These are phyloP conservation scores for Oemleria cerasiformis DNA, from an alignment of 306 rosid species.

Conservation along the genomic window DNA sequence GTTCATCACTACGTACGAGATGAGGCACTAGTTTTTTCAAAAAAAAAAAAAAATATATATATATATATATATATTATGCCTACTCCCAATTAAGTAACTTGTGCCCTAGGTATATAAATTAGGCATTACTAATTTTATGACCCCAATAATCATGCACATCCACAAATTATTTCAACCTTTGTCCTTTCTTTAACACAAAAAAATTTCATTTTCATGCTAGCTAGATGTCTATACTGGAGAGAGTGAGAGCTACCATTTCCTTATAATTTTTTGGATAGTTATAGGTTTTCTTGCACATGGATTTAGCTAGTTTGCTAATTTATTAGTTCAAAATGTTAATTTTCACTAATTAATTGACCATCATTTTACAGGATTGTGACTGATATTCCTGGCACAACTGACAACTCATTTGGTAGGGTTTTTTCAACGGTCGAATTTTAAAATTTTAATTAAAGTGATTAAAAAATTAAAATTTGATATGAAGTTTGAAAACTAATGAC, in stretches of 20 bases:
- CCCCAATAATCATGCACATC: not conserved
- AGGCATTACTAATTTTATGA: not conserved
- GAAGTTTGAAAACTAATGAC: not conserved
- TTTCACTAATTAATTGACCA: not conserved
- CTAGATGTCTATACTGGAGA: not conserved
- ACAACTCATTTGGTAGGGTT: constrained; percentile 61
- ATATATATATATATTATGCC: too few relatives aligned
- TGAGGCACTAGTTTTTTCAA: too few relatives aligned
- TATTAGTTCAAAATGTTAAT: not conserved
- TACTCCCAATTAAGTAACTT: not conserved
- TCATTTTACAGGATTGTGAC: constrained; percentile 67
- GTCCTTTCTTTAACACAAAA: too few relatives aligned
- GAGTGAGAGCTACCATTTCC: too few relatives aligned
- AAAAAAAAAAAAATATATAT: too few relatives aligned
- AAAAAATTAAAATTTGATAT: too few relatives aligned
- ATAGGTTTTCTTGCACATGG: not conserved
- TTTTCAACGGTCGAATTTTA: too few relatives aligned
- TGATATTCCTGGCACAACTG: constrained; percentile 95
- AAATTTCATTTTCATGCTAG: too few relatives aligned
- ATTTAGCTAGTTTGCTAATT: not conserved
- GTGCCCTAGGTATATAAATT: not conserved
- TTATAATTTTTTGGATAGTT: too few relatives aligned
- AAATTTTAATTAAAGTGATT: too few relatives aligned
- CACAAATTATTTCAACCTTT: not conserved
- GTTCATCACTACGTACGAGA: too few relatives aligned